Evolutionary conservation across 495 filamentous ascomycete species (phyloP), one percentile per base, ranked within the genome.

Genomic region (Penicillium chermesinum): DNA sequence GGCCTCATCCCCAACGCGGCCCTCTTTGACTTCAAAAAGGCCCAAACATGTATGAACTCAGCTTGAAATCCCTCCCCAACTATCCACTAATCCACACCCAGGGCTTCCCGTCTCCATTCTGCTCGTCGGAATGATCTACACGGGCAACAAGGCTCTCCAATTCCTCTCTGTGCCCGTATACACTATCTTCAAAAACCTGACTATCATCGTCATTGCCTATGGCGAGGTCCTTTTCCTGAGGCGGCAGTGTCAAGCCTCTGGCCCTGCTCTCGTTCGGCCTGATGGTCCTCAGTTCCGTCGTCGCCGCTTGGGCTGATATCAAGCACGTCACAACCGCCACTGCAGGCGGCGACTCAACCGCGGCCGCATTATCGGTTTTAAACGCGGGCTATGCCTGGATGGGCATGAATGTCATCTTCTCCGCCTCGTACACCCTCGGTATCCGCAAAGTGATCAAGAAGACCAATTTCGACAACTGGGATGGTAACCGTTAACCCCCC

Each of bases 111-210:
- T 99, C 63, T 96, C 94, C 39, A 74, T 97, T 35, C 84, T 96
- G 46, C 84, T 99, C 50, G 93, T 99, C 65, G 90, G 90, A 57
- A 99, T 96, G 91, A 99, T 97, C 70, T 99, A 97, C 76, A 97
- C 93, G 40, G 83, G 87, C 62, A 90, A 88, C 64, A 96, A 96
- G 73, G 91, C 93, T 15, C 84, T 99, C 41, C 91, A 96, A 67
- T 97, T 83, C 72, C 84, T 99, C 49, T 95, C 88, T n/a, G 94
- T 99, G 41, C 93, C 93, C 12, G 93, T 99, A 2, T 99, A 99
- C 73, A 99, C 93, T 41, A 99, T 99, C 68, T 99, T 99, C 81
- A 99, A 99, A 79, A 99, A 99, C 68, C 67, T 99, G 75, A 97
- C 93, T 41, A 99, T 93, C 69, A 99, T 99, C 57, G 80, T 97